phyloP scores from a whole-genome alignment of 805 yeast species.

The Ascoidea rubescens region DNA sequence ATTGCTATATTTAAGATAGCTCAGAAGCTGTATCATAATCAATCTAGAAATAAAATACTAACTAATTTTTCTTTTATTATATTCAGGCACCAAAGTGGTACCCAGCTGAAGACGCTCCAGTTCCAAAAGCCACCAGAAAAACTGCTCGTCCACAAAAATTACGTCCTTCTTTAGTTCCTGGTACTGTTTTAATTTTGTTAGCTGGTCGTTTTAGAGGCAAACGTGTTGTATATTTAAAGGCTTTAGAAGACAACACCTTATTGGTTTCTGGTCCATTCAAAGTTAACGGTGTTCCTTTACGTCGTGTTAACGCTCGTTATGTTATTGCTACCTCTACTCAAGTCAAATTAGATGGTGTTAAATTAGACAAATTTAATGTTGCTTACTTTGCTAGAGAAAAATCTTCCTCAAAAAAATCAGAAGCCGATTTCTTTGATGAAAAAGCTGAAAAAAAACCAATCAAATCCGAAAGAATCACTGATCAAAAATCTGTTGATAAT shows the following conservation, averaged over 20 bases:
- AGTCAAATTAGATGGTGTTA: conserved; percentile 66
- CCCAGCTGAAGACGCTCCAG: conserved; percentile 84
- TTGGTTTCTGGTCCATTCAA: conserved; percentile 98
- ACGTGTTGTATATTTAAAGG: conserved; percentile 96
- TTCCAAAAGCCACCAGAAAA: conserved; percentile 83
- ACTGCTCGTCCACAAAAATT: conserved; percentile 85
- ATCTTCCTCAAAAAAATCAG: conserved; percentile 72
- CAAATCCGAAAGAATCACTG: conserved; percentile 88
- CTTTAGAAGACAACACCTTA: conserved; percentile 94
- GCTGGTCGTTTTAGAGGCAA: conserved; percentile 99
- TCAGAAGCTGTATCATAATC: not conserved
- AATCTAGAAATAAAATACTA: not conserved
- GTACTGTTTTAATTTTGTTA: conserved; percentile 91
- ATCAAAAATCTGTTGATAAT: conserved; percentile 92
- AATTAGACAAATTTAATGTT: conserved; percentile 82
- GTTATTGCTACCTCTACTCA: conserved; percentile 97
- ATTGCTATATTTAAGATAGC: not conserved
- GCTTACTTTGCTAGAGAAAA: conserved; percentile 96
- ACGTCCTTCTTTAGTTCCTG: conserved; percentile 94
- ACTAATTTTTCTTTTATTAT: not conserved
- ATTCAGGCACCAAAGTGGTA: conserved; percentile 92
- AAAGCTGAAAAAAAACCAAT: conserved; percentile 70
- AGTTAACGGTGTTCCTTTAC: conserved; percentile 98
- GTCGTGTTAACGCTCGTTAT: conserved; percentile 98
- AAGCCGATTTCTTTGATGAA: conserved; percentile 81